Base-by-base conservation (phyloP, 2,329 filamentous ascomycete species). In the Knoxdaviesia proteae region DNA sequence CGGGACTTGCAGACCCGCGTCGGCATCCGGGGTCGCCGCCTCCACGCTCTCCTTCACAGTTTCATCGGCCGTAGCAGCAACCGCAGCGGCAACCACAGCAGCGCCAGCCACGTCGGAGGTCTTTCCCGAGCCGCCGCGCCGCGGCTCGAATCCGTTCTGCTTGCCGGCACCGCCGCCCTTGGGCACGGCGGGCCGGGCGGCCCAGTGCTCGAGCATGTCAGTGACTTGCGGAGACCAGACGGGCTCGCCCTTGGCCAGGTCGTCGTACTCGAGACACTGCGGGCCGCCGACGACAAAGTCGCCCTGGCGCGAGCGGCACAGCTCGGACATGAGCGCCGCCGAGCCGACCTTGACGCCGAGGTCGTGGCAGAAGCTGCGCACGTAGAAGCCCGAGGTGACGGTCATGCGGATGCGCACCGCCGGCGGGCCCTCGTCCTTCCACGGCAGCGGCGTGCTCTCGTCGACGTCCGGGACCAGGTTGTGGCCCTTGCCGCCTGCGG, bases 371-470 rank as follows among this genome's bases (percentile, higher is more conserved):
- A 98, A 75, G 45, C 82, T 92, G 48, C 90, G 80, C 9, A 98
- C 87, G 58, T 98, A 98, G 66, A 94, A 98, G 36, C 90, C 90
- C 0, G 86, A 93, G 2, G 86, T 86, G 42, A 94, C 88, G 1
- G 83, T 93, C 74, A 98, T 84, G 45, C 81, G 77, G 46, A 98
- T 74, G 54, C 74, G 80, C 40, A 74, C 82, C 1, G 88, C 90
- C 1, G 88, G 75, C 1, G 84, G 76, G 0, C 70, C 74, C 53
- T 76, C 63, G 55, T 66, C 71, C 36, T 61, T 64, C 71, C 71
- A 75, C 0, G 71, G 69, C 6, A 67, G 64, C 5, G 69, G 67
- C 1, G 65, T 61, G 52, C 64, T 57, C 31, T 63, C 54, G 38
- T 61, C 59, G 0, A 66, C 62, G 1, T 64, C 52, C 7, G 69